Base-by-base conservation (phyloP, 768 basidiomycete species). In the Hydnomerulius pinastri region DNA sequence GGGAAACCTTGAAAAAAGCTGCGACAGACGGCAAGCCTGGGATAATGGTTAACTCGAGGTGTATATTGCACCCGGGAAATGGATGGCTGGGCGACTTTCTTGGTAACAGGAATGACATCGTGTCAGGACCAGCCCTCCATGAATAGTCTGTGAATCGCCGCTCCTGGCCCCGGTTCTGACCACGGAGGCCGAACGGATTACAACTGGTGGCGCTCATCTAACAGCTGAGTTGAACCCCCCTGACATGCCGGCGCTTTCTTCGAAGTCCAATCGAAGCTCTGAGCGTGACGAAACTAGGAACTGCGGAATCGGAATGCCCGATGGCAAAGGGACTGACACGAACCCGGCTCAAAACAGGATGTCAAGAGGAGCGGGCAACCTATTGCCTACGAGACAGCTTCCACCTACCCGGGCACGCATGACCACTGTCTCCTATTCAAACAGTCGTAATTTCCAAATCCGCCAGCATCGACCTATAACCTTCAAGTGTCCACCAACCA, bases 301-400 rank as follows among this genome's bases (percentile, higher is more conserved):
- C 25, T 63, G 43, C 63, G 64, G 63, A 58, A 53, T 54, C 64
- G 63, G 60, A 64, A 66, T 53, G 6, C 55, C 63, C 63, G 63
- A 64, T 64, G 57, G 55, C 46, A 23, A 55, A 57, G 60, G 62
- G 43, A 54, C 58, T 60, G 58, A 64, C 60, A 57, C 33, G 48
- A 25, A 42, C 48, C 30, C 41, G 44, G 24, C 60, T 55, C 55
- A 23, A 63, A 64, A 58, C 33, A 45, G 62, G 54, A 53, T 28
- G 48, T 46, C 49, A 28, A 53, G 48, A 51, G 54, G 45, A 55
- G 43, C 12, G 37, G 41, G 42, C 39, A 35, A 7, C 29, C 44
- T 59, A 60, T 50, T 51, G 53, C n/a, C 12, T 46, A 25, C 60
- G 51, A 62, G 50, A 53, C 32, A 8, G 50, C 51, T 43, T 55